Conservation (phyloP, 2,329 filamentous ascomycete genomes). For the Phyllosticta paracitricarpa region DNA sequence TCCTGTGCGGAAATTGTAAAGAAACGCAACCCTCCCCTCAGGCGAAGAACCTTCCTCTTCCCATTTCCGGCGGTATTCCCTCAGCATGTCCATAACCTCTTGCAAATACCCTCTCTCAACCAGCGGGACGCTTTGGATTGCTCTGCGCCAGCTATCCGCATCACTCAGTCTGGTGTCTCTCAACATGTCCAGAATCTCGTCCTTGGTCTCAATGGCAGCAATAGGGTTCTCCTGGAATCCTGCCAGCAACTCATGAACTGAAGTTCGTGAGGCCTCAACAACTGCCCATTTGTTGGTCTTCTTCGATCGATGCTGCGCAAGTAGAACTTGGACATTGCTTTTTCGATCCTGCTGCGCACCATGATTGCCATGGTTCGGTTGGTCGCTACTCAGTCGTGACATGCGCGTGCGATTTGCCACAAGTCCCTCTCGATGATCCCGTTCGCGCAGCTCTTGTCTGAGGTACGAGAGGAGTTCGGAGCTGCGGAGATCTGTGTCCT, state of each 20-base stretch:
- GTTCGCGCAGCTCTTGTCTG: conserved; percentile 69
- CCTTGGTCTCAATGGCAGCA: conserved; percentile 77
- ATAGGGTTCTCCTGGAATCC: conserved; percentile 65
- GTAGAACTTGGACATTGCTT: conserved; percentile 69
- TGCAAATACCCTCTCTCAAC: conserved; percentile 72
- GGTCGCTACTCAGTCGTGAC: conserved; percentile 22
- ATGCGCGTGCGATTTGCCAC: conserved; percentile 31
- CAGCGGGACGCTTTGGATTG: conserved; percentile 67
- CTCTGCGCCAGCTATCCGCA: conserved; percentile 69
- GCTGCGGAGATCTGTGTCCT: conserved; percentile 63
- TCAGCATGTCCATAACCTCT: conserved; percentile 70
- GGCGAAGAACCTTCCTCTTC: conserved; percentile 30
- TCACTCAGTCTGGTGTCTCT: conserved; percentile 66
- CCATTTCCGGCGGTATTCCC: conserved; percentile 51
- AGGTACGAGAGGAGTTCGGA: conserved; percentile 71
- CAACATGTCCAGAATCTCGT: conserved; percentile 70
- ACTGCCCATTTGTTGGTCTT: conserved; percentile 84
- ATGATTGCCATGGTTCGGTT: neutral
- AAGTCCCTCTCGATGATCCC: conserved; percentile 51
- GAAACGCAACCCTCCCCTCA: conserved; percentile 60
- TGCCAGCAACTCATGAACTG: conserved; percentile 53
- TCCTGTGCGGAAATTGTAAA: conserved; percentile 85
- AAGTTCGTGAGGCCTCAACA: conserved; percentile 61
- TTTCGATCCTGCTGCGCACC: conserved; percentile 16
- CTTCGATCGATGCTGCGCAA: conserved; percentile 74